Evolutionary conservation across 2,329 filamentous ascomycete genomes (phyloP).

Genomic region (Thelonectria blattea): DNA sequence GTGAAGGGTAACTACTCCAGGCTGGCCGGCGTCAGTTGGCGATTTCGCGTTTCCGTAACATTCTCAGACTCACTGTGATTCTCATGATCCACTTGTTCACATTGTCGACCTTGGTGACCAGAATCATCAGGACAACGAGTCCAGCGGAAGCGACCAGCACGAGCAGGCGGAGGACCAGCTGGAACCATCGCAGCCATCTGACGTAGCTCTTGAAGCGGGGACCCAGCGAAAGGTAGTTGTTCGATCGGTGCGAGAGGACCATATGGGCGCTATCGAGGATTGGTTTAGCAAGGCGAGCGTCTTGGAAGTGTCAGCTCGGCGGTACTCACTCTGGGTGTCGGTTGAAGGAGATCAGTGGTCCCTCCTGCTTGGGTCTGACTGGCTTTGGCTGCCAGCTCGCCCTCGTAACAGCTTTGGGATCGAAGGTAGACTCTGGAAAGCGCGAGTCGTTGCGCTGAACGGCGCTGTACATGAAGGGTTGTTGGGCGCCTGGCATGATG

Average conservation of each 20-base stretch:
- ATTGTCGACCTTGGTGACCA: slow-evolving; percentile 71
- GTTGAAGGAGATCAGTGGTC: slow-evolving; percentile 83
- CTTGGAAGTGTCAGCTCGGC: neutral
- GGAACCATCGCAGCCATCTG: slow-evolving; percentile 70
- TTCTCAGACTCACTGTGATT: slow-evolving; percentile 66
- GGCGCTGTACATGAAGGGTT: slow-evolving; percentile 76
- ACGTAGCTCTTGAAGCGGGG: slow-evolving; percentile 73
- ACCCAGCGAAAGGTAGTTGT: slow-evolving; percentile 70
- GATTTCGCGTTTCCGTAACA: neutral
- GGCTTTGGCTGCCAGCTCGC: slow-evolving; percentile 74
- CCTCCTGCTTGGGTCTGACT: slow-evolving; percentile 69
- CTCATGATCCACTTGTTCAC: slow-evolving; percentile 77
- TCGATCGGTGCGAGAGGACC: slow-evolving; percentile 67
- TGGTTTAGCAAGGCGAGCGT: slow-evolving; percentile 9
- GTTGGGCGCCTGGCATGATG: slow-evolving; percentile 40
- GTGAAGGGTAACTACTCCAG: slow-evolving; percentile 75
- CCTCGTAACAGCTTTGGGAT: slow-evolving; percentile 84
- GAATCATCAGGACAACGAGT: slow-evolving; percentile 75
- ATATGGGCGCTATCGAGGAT: slow-evolving; percentile 59
- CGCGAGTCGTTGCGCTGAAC: slow-evolving; percentile 58
- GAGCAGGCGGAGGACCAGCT: slow-evolving; percentile 71
- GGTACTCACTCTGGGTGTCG: slow-evolving; percentile 79
- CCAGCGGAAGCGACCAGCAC: slow-evolving; percentile 74
- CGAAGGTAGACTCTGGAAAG: slow-evolving; percentile 67
- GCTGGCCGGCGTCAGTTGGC: slow-evolving; percentile 54